A percentile compares a stretch with the other conserved stretches of the same genome.
phyloP scores from a whole-genome alignment of 2,329 filamentous ascomycete species.

The Phialophora expanda region DNA sequence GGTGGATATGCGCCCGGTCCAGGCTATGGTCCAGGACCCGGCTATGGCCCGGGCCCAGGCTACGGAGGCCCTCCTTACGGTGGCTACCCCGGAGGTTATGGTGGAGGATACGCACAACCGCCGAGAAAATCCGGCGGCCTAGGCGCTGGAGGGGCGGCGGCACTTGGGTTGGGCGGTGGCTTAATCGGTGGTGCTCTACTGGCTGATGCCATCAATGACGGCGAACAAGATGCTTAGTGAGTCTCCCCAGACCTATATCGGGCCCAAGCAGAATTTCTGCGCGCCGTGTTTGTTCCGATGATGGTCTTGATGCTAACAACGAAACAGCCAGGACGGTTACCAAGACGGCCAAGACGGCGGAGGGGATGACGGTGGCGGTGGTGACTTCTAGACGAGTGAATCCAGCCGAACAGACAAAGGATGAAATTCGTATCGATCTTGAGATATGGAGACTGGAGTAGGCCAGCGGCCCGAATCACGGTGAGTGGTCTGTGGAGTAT shows the following conservation, averaged over 20 bases:
- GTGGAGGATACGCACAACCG: conserved; percentile 45
- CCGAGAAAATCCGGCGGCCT: conserved; percentile 59
- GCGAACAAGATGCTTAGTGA: conserved; percentile 46
- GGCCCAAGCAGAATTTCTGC: background rate
- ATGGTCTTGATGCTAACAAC: background rate
- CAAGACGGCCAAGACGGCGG: conserved; percentile 38
- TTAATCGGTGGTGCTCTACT: conserved; percentile 77
- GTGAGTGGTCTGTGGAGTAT: background rate
- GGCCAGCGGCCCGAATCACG: background rate
- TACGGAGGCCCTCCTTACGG: conserved; percentile 38
- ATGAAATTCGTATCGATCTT: background rate
- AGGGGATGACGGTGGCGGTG: conserved; percentile 29
- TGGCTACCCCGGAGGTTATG: conserved; percentile 41
- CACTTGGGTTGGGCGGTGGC: conserved; percentile 80
- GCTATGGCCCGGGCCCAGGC: conserved; percentile 46
- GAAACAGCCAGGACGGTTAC: conserved; percentile 50
- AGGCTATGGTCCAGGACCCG: conserved; percentile 38
- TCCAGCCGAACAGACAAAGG: background rate
- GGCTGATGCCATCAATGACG: conserved; percentile 68
- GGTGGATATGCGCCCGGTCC: conserved; percentile 41
- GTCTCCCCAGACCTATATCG: background rate
- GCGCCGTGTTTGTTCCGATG: background rate
- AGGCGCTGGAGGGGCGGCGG: conserved; percentile 74
- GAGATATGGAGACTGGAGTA: background rate
- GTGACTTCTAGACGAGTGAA: conserved; percentile 2